Evolutionary conservation across 1,284 basidiomycete species (phyloP).

Genomic region (Coniophora puteana): DNA sequence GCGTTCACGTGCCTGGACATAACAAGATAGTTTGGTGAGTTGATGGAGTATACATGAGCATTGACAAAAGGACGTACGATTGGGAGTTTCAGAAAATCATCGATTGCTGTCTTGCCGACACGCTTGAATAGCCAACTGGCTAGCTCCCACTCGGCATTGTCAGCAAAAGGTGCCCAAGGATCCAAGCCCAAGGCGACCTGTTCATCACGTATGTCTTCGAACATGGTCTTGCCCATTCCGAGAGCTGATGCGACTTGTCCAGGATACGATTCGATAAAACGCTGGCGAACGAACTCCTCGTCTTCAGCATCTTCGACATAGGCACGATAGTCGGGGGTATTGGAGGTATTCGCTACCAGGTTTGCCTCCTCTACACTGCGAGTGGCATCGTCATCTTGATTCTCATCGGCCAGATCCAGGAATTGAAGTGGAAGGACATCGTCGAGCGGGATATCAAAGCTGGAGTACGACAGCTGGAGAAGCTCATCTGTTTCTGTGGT

Average conservation of each 20-base stretch:
- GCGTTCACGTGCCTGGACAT: constrained; percentile 9
- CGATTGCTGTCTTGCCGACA: constrained; percentile 22
- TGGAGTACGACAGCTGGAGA: no score
- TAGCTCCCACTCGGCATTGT: constrained; percentile 27
- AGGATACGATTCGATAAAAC: neutral
- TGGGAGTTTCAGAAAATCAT: constrained; percentile 28
- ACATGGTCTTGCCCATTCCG: constrained; percentile 11
- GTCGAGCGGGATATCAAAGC: no score
- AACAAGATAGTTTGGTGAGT: constrained; percentile 1
- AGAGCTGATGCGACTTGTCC: neutral
- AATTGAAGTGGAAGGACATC: no score
- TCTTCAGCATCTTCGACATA: neutral
- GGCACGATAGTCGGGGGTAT: no score
- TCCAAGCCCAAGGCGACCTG: constrained; percentile 1
- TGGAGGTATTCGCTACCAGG: no score
- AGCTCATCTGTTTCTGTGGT: no score
- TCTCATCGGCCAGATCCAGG: no score
- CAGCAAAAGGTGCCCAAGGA: constrained; percentile 21
- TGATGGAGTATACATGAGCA: neutral
- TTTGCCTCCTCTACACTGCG: no score
- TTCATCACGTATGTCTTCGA: constrained; percentile 9
- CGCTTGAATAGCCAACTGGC: constrained; percentile 28
- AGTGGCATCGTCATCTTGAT: no score
- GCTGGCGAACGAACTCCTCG: neutral
- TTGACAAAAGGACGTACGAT: constrained; percentile 22